These are phyloP conservation scores for Solanum hybrid DNA, from an alignment of 305 asterid species.

Conservation along the genomic window DNA sequence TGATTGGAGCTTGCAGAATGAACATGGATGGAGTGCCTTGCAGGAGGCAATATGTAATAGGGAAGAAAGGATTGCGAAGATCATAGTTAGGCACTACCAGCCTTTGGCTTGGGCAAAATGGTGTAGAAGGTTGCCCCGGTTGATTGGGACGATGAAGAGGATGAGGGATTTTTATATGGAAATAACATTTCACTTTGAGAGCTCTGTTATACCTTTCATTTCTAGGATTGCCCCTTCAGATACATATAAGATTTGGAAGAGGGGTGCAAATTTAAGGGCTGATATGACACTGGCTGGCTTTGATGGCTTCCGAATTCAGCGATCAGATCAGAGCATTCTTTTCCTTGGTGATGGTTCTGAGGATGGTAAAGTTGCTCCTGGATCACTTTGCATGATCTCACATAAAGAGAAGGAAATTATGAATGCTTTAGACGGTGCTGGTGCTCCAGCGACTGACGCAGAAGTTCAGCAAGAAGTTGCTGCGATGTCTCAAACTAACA, in stretches of 20 bases:
- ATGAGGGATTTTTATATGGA: conserved; percentile 99
- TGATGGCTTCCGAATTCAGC: conserved; percentile 86
- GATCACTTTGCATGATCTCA: conserved; percentile 75
- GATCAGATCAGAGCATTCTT: conserved; percentile 84
- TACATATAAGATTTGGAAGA: conserved; percentile 90
- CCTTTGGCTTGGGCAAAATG: conserved; percentile 98
- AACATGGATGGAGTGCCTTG: conserved; percentile 94
- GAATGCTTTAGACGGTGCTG: conserved; percentile 93
- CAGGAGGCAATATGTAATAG: conserved; percentile 88
- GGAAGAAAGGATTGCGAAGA: conserved; percentile 80
- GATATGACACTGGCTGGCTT: conserved; percentile 98
- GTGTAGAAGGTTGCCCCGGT: conserved; percentile 92
- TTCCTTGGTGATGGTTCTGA: conserved; percentile 98
- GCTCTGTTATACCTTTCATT: conserved; percentile 93
- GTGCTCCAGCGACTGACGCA: conserved; percentile 77
- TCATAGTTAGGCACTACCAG: conserved; percentile 80
- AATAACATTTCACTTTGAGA: conserved; percentile 89
- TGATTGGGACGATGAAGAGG: conserved; percentile 76
- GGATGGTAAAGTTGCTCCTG: conserved; percentile 72
- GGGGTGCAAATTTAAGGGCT: conserved; percentile 90
- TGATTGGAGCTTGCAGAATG: conserved; percentile 98
- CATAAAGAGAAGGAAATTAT: conserved; percentile 90
- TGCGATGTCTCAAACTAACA: conserved; percentile 85
- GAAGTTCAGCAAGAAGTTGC: conserved; percentile 81
- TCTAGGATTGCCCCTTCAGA: conserved; percentile 96